phyloP scores from a whole-genome alignment of 352 stramenopile species.

The Phytophthora agathidicida region DNA sequence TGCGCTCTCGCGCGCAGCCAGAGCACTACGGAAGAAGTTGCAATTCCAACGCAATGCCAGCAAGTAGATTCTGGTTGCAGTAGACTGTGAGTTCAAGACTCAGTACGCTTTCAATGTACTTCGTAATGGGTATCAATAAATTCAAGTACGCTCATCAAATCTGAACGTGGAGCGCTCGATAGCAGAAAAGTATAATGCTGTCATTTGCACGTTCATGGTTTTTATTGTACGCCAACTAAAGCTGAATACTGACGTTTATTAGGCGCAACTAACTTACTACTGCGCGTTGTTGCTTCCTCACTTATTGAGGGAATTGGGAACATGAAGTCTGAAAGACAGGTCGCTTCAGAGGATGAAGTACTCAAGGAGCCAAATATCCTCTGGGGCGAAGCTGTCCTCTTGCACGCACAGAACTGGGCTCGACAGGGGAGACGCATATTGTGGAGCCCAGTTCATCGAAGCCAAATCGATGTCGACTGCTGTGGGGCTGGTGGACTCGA shows the following conservation, averaged over 20 bases:
- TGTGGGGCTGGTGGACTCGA: constrained; percentile 34
- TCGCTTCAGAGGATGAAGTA: constrained; percentile 72
- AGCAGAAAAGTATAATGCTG: no score
- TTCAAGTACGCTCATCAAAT: background rate
- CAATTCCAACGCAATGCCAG: constrained; percentile 35
- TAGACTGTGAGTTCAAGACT: background rate
- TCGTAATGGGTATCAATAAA: constrained; percentile 13
- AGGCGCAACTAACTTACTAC: constrained; percentile 10
- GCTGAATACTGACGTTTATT: constrained; percentile 21
- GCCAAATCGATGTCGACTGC: constrained; percentile 30
- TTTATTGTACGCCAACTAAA: no score
- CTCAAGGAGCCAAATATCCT: constrained; percentile 70
- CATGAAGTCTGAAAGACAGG: constrained; percentile 8
- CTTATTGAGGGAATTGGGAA: constrained; percentile 8
- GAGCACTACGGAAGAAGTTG: constrained; percentile 48
- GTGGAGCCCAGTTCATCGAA: constrained; percentile 10
- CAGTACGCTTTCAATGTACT: background rate
- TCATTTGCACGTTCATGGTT: no score
- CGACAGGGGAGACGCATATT: constrained; percentile 8
- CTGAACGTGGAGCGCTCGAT: background rate
- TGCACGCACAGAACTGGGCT: constrained; percentile 5
- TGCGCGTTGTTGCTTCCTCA: constrained; percentile 8
- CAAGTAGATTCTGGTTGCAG: constrained; percentile 20
- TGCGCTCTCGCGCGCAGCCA: constrained; percentile 55
- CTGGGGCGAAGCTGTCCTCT: constrained; percentile 28